Percentiles rank a stretch among this genome's conserved stretches.
Evolutionary conservation across 1,284 basidiomycete genomes (phyloP).

Genomic region (Ceratobasidium sp.): DNA sequence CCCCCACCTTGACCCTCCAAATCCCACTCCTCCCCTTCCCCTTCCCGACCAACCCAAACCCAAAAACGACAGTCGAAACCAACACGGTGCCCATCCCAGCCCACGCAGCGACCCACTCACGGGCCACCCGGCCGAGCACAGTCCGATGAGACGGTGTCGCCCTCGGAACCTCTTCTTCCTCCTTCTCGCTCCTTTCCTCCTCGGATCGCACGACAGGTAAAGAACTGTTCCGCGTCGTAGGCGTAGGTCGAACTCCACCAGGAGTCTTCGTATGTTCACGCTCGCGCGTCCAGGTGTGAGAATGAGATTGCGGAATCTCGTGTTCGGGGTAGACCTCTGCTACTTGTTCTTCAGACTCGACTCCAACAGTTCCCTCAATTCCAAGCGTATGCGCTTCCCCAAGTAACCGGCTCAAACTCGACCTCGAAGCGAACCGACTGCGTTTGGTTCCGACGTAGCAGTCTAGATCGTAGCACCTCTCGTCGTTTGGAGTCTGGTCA

Average conservation of each 20-base stretch:
- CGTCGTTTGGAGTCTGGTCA: constrained; percentile 32
- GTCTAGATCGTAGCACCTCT: constrained; percentile 45
- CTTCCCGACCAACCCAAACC: constrained; percentile 31
- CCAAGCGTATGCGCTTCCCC: constrained; percentile 22
- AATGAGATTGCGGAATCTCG: constrained; percentile 29
- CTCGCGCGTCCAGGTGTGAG: no score
- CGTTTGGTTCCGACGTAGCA: constrained; percentile 50
- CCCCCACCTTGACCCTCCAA: not conserved
- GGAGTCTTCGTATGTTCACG: constrained; percentile 19
- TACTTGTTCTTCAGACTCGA: constrained; percentile 41
- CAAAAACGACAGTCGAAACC: constrained; percentile 38
- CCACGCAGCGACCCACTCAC: constrained; percentile 44
- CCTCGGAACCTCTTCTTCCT: constrained; percentile 2
- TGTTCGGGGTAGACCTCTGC: constrained; percentile 1
- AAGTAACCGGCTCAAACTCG: constrained; percentile 47
- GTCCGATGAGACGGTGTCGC: constrained; percentile 43
- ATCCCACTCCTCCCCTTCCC: not conserved
- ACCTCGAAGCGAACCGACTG: constrained; percentile 47
- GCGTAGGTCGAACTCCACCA: constrained; percentile 8
- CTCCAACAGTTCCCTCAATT: constrained; percentile 57
- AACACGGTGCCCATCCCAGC: constrained; percentile 29
- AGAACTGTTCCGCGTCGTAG: constrained; percentile 19
- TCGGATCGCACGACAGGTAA: not conserved
- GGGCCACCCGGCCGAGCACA: not conserved
- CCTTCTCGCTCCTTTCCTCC: not conserved